These are phyloP conservation scores for Zopfia rhizophila DNA, from an alignment of 2,329 filamentous ascomycete genomes.

Conservation along the genomic window DNA sequence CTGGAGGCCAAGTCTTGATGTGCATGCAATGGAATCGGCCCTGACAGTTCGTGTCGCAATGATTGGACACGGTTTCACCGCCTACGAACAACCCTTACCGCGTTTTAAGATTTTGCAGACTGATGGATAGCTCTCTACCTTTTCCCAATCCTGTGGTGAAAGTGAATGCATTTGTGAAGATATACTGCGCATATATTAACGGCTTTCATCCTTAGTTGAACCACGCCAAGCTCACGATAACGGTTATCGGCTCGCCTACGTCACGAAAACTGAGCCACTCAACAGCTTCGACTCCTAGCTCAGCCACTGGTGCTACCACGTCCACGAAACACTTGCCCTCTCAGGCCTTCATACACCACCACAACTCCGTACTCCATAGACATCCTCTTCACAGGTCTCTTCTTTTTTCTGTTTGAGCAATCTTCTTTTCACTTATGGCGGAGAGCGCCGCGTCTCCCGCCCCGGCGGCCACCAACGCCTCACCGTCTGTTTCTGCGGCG, in stretches of 20 bases:
- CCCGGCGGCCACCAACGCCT: conserved; percentile 36
- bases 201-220: no score
- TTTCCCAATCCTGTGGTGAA: no score
- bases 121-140: no score
- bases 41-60: conserved; percentile 36
- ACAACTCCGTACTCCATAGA: no score
- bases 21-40: conserved; percentile 12
- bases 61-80: conserved; percentile 40
- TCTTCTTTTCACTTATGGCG: conserved; percentile 36
- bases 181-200: no score
- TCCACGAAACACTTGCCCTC: conserved; percentile 8
- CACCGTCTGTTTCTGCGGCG: conserved; percentile 40
- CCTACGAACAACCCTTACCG: conserved; percentile 27
- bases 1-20: no score
- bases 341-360: neutral
- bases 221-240: no score
- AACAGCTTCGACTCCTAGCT: conserved; percentile 13
- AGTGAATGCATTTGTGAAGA: no score
- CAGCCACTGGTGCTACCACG: no score
- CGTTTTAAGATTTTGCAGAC: conserved; percentile 25
- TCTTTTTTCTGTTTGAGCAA: neutral
- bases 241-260: conserved; percentile 36
- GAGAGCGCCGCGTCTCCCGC: conserved; percentile 35
- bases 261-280: conserved; percentile 28
- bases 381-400: neutral